These are phyloP conservation scores for Prunus mume DNA, from an alignment of 306 rosid species.

Conservation along the genomic window DNA sequence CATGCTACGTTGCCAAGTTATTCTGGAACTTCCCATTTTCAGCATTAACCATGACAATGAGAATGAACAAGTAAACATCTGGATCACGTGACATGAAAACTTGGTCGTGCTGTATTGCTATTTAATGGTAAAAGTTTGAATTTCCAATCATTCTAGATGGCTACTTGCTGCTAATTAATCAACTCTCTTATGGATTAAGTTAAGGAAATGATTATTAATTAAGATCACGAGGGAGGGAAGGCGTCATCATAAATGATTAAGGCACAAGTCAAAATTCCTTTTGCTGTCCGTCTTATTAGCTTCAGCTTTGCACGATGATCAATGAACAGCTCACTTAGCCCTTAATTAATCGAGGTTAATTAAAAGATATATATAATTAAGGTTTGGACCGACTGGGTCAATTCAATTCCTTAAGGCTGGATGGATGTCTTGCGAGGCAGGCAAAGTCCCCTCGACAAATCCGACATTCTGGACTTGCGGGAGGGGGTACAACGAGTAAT, in stretches of 20 bases:
- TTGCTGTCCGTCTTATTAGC: background rate
- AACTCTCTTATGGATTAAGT: background rate
- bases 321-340: background rate
- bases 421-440: background rate
- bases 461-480: background rate
- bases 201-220: background rate
- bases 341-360: background rate
- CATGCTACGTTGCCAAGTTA: background rate
- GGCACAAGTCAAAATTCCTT: background rate
- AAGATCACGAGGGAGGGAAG: background rate
- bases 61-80: background rate
- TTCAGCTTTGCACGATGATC: background rate
- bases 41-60: background rate
- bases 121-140: background rate
- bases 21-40: background rate
- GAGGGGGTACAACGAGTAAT: too few relatives aligned
- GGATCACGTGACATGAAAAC: background rate
- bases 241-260: background rate
- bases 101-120: background rate
- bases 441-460: conserved; percentile 11
- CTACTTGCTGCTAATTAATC: background rate
- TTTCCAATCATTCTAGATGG: background rate
- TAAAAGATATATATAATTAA: background rate
- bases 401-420: background rate
- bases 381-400: background rate